A percentile compares a stretch with the other conserved stretches of the same genome.
Conservation (phyloP, 2,329 filamentous ascomycete genomes). For the Drechslerella stenobrocha region DNA sequence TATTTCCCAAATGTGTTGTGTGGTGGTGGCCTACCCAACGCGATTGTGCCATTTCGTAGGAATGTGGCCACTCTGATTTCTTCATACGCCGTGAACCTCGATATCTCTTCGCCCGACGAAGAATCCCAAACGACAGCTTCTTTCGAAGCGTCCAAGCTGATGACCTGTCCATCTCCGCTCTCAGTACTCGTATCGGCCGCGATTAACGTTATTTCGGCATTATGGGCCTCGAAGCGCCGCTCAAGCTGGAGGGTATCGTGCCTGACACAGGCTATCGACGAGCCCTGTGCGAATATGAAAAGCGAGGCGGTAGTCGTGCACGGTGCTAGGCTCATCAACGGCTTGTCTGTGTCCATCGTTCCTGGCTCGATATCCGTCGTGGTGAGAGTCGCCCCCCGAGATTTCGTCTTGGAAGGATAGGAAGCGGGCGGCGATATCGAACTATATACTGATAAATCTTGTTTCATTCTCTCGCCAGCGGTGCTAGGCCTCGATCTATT, state of each 20-base stretch:
- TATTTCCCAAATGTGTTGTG: constrained; percentile 31
- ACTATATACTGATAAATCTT: constrained; percentile 31
- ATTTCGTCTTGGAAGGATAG: constrained; percentile 33
- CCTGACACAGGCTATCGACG: constrained; percentile 80
- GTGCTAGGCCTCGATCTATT: constrained; percentile 7
- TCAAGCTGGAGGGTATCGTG: constrained; percentile 92
- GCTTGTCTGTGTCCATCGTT: constrained; percentile 40
- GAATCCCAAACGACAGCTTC: constrained; percentile 97
- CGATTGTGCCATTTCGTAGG: constrained; percentile 97
- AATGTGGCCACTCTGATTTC: constrained; percentile 81
- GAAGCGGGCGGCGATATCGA: constrained; percentile 27
- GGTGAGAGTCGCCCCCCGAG: constrained; percentile 23
- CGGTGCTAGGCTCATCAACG: constrained; percentile 57
- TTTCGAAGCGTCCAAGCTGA: constrained; percentile 88
- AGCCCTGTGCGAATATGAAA: constrained; percentile 84
- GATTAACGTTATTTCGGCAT: constrained; percentile 79
- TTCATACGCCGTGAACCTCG: constrained; percentile 90
- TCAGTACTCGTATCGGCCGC: constrained; percentile 91
- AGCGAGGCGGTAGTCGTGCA: constrained; percentile 88
- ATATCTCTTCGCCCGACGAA: constrained; percentile 84
- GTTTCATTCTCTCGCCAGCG: constrained; percentile 38
- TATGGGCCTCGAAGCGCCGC: constrained; percentile 78
- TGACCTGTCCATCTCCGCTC: constrained; percentile 78
- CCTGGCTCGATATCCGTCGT: constrained; percentile 24
- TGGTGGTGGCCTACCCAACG: constrained; percentile 73